Conservation (phyloP, 1,284 basidiomycete genomes). For the Ustilago loliicola region DNA sequence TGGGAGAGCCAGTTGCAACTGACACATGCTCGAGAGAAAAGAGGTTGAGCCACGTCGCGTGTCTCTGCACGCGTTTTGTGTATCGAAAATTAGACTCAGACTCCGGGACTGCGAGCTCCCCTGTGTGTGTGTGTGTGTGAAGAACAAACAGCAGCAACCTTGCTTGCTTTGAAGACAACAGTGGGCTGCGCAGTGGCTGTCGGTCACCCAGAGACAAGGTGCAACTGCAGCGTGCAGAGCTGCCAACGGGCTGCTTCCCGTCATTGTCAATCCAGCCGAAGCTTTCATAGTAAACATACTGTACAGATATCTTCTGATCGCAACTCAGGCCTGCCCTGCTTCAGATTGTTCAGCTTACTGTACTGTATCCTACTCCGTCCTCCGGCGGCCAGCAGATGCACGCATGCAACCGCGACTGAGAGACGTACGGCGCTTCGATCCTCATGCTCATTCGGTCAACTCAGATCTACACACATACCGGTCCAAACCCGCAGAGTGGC, state of each 20-base stretch:
- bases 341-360: too few species aligned
- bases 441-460: background rate
- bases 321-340: too few species aligned
- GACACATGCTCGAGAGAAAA: background rate
- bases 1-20: background rate
- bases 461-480: background rate
- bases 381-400: background rate
- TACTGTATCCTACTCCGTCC: background rate
- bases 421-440: background rate
- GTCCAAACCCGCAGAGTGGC: background rate
- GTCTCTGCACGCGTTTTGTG: slow-evolving; percentile 5
- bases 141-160: background rate
- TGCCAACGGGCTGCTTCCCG: slow-evolving; percentile 3
- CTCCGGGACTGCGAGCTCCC: background rate
- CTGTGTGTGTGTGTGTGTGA: background rate
- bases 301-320: background rate
- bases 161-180: background rate
- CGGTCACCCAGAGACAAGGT: background rate
- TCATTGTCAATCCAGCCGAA: slow-evolving; percentile 2
- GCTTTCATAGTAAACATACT: background rate
- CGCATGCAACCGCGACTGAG: background rate
- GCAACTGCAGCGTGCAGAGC: slow-evolving; percentile 2
- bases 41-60: background rate
- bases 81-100: background rate
- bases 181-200: background rate